phyloP scores from a whole-genome alignment of 2,329 filamentous ascomycete species.

The Epicoccum nigrum region DNA sequence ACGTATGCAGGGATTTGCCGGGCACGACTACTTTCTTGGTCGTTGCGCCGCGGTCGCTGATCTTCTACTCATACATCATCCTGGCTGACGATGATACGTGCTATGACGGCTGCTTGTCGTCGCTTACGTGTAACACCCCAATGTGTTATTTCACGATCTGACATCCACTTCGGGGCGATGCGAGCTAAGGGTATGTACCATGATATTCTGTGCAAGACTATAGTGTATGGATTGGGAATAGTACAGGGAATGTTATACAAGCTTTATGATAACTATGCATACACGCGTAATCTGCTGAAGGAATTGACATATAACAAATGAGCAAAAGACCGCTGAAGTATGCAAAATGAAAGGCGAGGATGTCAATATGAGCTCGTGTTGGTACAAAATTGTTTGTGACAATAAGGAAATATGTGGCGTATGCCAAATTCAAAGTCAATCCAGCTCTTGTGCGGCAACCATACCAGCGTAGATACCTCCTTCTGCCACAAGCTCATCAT shows the following conservation, averaged over 20 bases:
- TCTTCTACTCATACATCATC: conserved; percentile 24
- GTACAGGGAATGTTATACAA: no score
- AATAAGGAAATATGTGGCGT: neutral
- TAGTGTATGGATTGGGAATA: no score
- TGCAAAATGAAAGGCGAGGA: neutral
- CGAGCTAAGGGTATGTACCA: neutral
- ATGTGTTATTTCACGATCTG: conserved; percentile 9
- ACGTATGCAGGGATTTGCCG: conserved; percentile 30
- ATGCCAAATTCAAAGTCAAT: conserved; percentile 19
- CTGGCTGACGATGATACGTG: conserved; percentile 12
- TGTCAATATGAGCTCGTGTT: neutral
- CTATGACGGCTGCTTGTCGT: conserved; percentile 29
- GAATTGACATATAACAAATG: neutral
- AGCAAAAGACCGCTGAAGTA: conserved; percentile 1
- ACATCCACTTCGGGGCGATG: conserved; percentile 3
- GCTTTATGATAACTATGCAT: no score
- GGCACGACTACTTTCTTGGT: conserved; percentile 26
- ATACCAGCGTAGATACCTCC: conserved; percentile 46
- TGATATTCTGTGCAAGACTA: neutral
- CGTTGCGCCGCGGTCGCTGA: conserved; percentile 26
- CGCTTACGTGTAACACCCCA: neutral
- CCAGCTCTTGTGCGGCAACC: conserved; percentile 46
- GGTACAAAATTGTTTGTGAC: neutral
- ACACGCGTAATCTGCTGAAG: no score
- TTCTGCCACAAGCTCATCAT: conserved; percentile 60